phyloP scores from a whole-genome alignment of 1,139 yeast species.

The Kodamaea ohmeri region DNA sequence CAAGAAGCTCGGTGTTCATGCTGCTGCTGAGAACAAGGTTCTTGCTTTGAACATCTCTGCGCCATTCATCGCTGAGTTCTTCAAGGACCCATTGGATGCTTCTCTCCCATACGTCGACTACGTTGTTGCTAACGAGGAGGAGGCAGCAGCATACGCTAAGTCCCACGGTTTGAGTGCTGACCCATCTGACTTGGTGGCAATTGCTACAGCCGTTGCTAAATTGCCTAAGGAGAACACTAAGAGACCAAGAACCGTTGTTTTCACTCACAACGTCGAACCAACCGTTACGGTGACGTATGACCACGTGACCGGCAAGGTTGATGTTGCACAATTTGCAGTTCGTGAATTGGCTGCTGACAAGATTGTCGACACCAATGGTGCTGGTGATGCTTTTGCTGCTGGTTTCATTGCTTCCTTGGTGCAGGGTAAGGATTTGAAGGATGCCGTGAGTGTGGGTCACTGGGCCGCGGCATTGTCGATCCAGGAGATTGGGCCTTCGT shows the following conservation, averaged over 20 bases:
- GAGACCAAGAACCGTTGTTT: slow-evolving; percentile 77
- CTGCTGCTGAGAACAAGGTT: slow-evolving; percentile 80
- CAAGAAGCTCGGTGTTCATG: slow-evolving; percentile 83
- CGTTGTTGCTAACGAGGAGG: slow-evolving; percentile 94
- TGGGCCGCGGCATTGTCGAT: slow-evolving; percentile 94
- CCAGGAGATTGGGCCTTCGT: slow-evolving; percentile 92
- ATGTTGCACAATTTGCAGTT: slow-evolving; percentile 59
- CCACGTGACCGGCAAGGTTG: slow-evolving; percentile 43
- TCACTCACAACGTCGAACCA: slow-evolving; percentile 92
- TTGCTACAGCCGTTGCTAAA: slow-evolving; percentile 79
- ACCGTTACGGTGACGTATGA: slow-evolving; percentile 70
- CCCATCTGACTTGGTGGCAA: slow-evolving; percentile 60
- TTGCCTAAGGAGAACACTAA: slow-evolving; percentile 72
- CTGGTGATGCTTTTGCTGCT: slow-evolving; percentile 99
- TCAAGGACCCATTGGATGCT: slow-evolving; percentile 84
- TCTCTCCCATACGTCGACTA: slow-evolving; percentile 85
- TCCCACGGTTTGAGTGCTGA: slow-evolving; percentile 62
- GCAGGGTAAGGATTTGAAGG: slow-evolving; percentile 60
- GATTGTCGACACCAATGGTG: slow-evolving; percentile 94
- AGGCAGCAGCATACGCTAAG: slow-evolving; percentile 93
- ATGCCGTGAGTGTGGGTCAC: slow-evolving; percentile 83
- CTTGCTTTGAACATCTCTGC: slow-evolving; percentile 89
- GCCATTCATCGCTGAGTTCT: slow-evolving; percentile 93
- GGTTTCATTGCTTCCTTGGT: slow-evolving; percentile 93
- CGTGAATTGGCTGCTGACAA: slow-evolving; percentile 62